A percentile compares a stretch with the other conserved stretches of the same genome.
These are phyloP conservation scores for Iberis pinnata DNA, from an alignment of 345 rosid species.

Conservation along the genomic window DNA sequence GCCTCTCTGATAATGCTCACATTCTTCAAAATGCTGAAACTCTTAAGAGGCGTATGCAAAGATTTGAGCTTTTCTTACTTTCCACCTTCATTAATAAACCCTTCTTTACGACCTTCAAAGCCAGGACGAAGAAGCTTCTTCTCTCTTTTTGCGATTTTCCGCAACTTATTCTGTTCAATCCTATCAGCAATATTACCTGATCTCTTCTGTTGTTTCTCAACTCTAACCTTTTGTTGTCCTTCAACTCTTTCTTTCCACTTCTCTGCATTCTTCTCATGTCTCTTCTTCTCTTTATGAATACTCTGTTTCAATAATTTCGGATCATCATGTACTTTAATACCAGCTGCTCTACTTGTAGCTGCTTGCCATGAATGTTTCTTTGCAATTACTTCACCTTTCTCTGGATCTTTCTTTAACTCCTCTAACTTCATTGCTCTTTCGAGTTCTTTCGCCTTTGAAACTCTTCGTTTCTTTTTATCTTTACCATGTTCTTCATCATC, in stretches of 20 bases:
- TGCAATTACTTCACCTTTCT: slow-evolving; percentile 51
- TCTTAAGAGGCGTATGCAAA: slow-evolving; percentile 2
- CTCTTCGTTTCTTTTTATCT: slow-evolving; percentile 51
- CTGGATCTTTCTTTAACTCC: slow-evolving; percentile 71
- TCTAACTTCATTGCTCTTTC: slow-evolving; percentile 55
- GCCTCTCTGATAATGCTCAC: slow-evolving; percentile 20
- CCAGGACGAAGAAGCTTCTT: slow-evolving; percentile 83
- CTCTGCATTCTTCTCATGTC: slow-evolving; percentile 61
- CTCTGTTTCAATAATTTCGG: slow-evolving; percentile 73
- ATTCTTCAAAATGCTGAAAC: slow-evolving; percentile 7
- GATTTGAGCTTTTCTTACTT: slow-evolving; percentile 10
- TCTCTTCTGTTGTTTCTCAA: slow-evolving; percentile 69
- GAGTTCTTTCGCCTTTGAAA: slow-evolving; percentile 60
- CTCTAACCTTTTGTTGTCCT: slow-evolving; percentile 49
- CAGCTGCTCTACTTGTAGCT: slow-evolving; percentile 72
- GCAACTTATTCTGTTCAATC: slow-evolving; percentile 60
- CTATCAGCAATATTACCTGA: slow-evolving; percentile 63
- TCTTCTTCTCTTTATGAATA: slow-evolving; percentile 63
- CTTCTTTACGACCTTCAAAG: slow-evolving; percentile 76
- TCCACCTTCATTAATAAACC: slow-evolving; percentile 36
- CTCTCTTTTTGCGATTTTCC: slow-evolving; percentile 77
- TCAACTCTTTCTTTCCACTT: slow-evolving; percentile 84
- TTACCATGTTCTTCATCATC: slow-evolving; percentile 44
- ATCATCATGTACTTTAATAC: slow-evolving; percentile 75
- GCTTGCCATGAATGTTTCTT: slow-evolving; percentile 70